Conservation (phyloP, 805 yeast species). For the Metschnikowia lachancei region DNA sequence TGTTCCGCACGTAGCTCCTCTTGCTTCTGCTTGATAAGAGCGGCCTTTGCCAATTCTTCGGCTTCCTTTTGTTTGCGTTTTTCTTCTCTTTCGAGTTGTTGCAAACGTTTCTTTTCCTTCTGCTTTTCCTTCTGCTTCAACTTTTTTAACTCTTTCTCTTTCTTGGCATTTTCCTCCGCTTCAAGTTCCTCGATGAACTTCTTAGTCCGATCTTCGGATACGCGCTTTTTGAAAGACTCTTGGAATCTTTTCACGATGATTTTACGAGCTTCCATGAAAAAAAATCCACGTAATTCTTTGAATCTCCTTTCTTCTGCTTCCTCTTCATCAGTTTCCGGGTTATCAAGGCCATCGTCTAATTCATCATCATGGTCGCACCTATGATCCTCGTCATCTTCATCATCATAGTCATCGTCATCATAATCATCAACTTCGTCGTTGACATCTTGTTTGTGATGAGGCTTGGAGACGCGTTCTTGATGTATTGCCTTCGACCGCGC, state of each 20-base stretch:
- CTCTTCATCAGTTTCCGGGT: conserved; percentile 10
- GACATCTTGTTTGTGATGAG: conserved; percentile 5
- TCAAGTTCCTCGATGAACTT: conserved; percentile 66
- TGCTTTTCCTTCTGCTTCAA: conserved; percentile 64
- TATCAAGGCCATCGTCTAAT: conserved; percentile 22
- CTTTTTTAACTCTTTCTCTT: conserved; percentile 65
- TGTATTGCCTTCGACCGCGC: conserved; percentile 30
- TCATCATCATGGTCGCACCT: conserved; percentile 13
- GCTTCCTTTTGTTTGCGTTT: conserved; percentile 56
- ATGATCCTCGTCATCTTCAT: conserved; percentile 26
- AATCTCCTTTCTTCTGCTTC: conserved; percentile 34
- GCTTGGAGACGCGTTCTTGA: conserved; percentile 20
- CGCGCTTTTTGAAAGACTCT: conserved; percentile 73
- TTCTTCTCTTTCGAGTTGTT: conserved; percentile 62
- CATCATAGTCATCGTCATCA: not conserved
- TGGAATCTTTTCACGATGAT: conserved; percentile 49
- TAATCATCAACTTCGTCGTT: no score
- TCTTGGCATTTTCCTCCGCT: conserved; percentile 62
- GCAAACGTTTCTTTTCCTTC: conserved; percentile 63
- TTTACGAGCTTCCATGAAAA: conserved; percentile 76
- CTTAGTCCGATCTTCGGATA: conserved; percentile 70
- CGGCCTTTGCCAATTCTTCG: conserved; percentile 42
- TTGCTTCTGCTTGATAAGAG: conserved; percentile 28
- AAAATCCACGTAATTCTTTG: conserved; percentile 75
- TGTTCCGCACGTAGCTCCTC: conserved; percentile 40